Evolutionary conservation across 805 yeast genomes (phyloP).

Genomic region (Candida schatavii): DNA sequence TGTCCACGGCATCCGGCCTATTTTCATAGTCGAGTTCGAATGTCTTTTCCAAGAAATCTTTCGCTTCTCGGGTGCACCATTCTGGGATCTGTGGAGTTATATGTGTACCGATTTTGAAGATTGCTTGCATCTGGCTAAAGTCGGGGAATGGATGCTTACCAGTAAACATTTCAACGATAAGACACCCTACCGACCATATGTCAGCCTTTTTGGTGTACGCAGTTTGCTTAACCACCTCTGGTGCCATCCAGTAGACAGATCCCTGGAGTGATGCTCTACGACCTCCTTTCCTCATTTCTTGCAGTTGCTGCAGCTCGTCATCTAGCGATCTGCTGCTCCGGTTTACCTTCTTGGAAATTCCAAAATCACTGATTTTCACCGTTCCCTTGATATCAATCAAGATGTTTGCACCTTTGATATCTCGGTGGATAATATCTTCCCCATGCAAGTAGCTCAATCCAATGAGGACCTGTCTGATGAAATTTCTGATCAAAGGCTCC

Average conservation of each 20-base stretch:
- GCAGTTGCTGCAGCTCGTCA: conserved; percentile 17
- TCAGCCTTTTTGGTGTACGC: conserved; percentile 91
- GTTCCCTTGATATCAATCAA: conserved; percentile 76
- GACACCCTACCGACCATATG: conserved; percentile 96
- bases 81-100: conserved; percentile 78
- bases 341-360: conserved; percentile 55
- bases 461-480: conserved; percentile 69
- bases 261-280: conserved; percentile 86
- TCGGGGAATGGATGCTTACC: conserved; percentile 96
- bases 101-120: conserved; percentile 87
- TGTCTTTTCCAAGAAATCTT: conserved; percentile 60
- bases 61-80: conserved; percentile 66
- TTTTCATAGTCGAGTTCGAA: conserved; percentile 72
- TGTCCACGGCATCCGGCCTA: conserved; percentile 71
- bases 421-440: conserved; percentile 77
- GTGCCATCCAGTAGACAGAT: conserved; percentile 98
- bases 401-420: conserved; percentile 86
- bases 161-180: conserved; percentile 91
- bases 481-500: conserved; percentile 69
- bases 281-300: conserved; percentile 23
- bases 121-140: conserved; percentile 94
- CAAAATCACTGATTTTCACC: conserved; percentile 84
- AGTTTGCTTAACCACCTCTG: conserved; percentile 93
- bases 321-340: conserved; percentile 13
- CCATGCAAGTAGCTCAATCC: conserved; percentile 76